Base-by-base conservation (phyloP, 495 filamentous ascomycete species). In the Aspergillus baeticus region DNA sequence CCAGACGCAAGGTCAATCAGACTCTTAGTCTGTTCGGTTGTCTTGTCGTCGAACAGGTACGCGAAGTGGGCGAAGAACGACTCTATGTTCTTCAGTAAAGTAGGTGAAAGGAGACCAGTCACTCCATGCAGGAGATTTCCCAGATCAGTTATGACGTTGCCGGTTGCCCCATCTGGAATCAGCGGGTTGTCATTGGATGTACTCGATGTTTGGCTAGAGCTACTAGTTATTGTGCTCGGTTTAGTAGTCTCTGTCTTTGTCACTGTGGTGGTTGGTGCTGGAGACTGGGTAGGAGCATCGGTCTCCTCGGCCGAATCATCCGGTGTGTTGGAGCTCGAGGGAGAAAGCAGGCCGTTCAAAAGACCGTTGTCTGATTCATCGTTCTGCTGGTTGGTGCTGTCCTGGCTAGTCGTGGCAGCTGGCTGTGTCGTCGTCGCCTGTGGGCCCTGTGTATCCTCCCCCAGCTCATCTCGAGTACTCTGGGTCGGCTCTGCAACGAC, bases 61-160 rank as follows among this genome's bases (percentile, higher is more conserved):
- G 70, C 66, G 18, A 79, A 63, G 47, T 80, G 72, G 36, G 74
- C 63, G 41, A 81, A 68, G 47, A 81, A 75, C 13, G 71, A 71
- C 15, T 74, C 70, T n/a, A 81, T 56, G 55, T 74, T 66, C 45
- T 62, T 62, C 18, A 74, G 67, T 54, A 66, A 69, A 35, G 67
- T 75, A 15, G 69, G 67, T 8, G 72, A 68, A 10, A 80, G 69
- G 29, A 80, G 66, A 18, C 74, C 74, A 2, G 66, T 57, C 15
- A 78, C 37, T 7, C 77, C 73, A 35, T 59, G 58, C 8, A 82
- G 54, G 36, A 73, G 64, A 55, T 70, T 68, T 22, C 71, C 69
- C 13, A 80, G 45, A 59, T 80, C 78, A 21, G 69, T 55, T 17
- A 67, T 31, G 10, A 61, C 45, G 31, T 64, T 66, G 55, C 54